These are phyloP conservation scores for Coprinopsis strossmayeri DNA, from an alignment of 768 basidiomycete genomes.

Conservation along the genomic window DNA sequence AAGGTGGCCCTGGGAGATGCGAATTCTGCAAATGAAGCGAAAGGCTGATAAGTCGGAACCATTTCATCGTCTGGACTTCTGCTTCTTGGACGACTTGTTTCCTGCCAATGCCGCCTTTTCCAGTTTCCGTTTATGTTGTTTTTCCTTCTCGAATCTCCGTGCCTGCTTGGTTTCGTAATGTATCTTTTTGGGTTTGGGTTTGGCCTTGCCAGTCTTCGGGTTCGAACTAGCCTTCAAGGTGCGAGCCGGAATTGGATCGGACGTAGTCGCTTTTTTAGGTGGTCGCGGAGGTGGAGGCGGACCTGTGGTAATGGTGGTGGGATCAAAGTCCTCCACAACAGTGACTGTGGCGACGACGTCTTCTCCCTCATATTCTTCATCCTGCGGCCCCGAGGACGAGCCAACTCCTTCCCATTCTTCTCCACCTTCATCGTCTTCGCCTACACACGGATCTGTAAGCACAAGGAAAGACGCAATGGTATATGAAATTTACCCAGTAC, in stretches of 20 bases:
- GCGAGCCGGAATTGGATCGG: slow-evolving; percentile 8
- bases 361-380: slow-evolving; percentile 76
- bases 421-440: slow-evolving; percentile 40
- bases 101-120: slow-evolving; percentile 15
- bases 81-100: slow-evolving; percentile 10
- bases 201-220: slow-evolving; percentile 3
- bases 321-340: slow-evolving; percentile 88
- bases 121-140: slow-evolving; percentile 13
- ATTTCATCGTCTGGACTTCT: slow-evolving; percentile 6
- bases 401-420: slow-evolving; percentile 45
- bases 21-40: neutral
- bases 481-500: slow-evolving; percentile 37
- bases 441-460: too few relatives aligned
- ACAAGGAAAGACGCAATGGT: too few relatives aligned
- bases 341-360: slow-evolving; percentile 86
- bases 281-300: slow-evolving; percentile 13
- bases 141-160: slow-evolving; percentile 12
- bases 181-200: slow-evolving; percentile 14
- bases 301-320: slow-evolving; percentile 51
- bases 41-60: neutral
- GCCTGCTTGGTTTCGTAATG: slow-evolving; percentile 15
- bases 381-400: slow-evolving; percentile 31
- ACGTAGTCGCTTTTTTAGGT: slow-evolving; percentile 1
- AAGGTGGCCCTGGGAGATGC: neutral
- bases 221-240: neutral